These are phyloP conservation scores for Strobilomyces dryophilus DNA, from an alignment of 768 basidiomycete genomes.

Conservation along the genomic window DNA sequence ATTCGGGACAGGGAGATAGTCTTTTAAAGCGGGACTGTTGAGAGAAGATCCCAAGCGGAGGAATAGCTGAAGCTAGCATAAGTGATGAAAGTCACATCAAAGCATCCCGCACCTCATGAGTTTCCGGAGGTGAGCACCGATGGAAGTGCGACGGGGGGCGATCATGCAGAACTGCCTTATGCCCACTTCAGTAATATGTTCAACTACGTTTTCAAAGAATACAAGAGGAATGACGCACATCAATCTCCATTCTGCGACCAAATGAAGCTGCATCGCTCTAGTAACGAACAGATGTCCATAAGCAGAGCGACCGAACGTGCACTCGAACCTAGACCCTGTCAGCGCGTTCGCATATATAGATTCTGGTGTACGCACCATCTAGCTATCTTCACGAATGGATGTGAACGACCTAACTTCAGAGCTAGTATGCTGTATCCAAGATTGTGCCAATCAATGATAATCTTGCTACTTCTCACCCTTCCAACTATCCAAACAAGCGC, in stretches of 20 bases:
- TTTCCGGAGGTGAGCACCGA: slow-evolving; percentile 60
- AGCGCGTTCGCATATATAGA: background rate
- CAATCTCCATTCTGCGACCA: slow-evolving; percentile 71
- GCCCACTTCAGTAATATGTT: slow-evolving; percentile 51
- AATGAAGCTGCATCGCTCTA: slow-evolving; percentile 69
- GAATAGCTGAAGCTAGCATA: slow-evolving; percentile 40
- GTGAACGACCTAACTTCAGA: slow-evolving; percentile 65
- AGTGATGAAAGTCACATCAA: background rate
- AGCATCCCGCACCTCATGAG: slow-evolving; percentile 61
- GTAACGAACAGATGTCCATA: slow-evolving; percentile 95
- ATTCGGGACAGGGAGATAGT: slow-evolving; percentile 51
- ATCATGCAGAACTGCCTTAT: slow-evolving; percentile 79
- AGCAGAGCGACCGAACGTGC: slow-evolving; percentile 71
- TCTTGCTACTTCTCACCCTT: slow-evolving; percentile 64
- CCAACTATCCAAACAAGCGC: slow-evolving; percentile 77
- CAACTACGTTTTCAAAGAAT: background rate
- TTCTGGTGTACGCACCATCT: slow-evolving; percentile 51
- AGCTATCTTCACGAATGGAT: slow-evolving; percentile 70
- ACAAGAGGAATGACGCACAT: slow-evolving; percentile 45
- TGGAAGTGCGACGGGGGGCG: slow-evolving; percentile 87
- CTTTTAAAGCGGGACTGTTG: slow-evolving; percentile 31
- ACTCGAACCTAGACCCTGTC: slow-evolving; percentile 65
- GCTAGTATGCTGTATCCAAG: slow-evolving; percentile 92
- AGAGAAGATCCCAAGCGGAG: slow-evolving; percentile 42
- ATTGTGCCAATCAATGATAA: slow-evolving; percentile 99